Percentiles rank a stretch among this genome's conserved stretches.
Evolutionary conservation across 2,329 filamentous ascomycete genomes (phyloP).

Genomic region (Corinectria fuckeliana): DNA sequence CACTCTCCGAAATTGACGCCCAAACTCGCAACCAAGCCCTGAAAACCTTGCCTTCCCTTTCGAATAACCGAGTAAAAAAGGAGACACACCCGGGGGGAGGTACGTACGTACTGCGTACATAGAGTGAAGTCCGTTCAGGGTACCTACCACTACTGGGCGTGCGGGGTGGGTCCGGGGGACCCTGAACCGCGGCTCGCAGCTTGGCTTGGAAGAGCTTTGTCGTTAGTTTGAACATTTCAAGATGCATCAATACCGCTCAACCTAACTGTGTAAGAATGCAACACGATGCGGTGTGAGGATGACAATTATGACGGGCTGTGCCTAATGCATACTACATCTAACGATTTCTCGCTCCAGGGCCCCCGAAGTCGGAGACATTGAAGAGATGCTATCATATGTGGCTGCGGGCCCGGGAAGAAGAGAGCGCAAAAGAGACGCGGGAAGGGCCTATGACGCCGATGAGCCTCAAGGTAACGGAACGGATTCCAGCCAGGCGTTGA

Average conservation of each 20-base stretch:
- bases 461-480: not conserved
- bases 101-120: not conserved
- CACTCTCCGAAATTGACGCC: not conserved
- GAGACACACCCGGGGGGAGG: not conserved
- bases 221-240: not conserved
- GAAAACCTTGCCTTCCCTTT: not conserved
- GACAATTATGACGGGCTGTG: not conserved
- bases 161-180: slow-evolving; percentile 11
- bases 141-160: not conserved
- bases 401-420: not conserved
- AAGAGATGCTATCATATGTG: not conserved
- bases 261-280: not conserved
- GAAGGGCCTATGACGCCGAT: not conserved
- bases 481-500: no score
- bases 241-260: no score
- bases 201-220: not conserved
- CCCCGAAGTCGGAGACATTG: not conserved
- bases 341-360: no score
- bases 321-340: no score
- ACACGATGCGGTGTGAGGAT: not conserved
- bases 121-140: not conserved
- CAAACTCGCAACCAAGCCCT: not conserved
- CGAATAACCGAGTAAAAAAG: not conserved
- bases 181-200: slow-evolving; percentile 3
- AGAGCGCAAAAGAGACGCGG: not conserved